These are phyloP conservation scores for Pleurotus eryngii DNA, from an alignment of 768 basidiomycete genomes.

Conservation along the genomic window DNA sequence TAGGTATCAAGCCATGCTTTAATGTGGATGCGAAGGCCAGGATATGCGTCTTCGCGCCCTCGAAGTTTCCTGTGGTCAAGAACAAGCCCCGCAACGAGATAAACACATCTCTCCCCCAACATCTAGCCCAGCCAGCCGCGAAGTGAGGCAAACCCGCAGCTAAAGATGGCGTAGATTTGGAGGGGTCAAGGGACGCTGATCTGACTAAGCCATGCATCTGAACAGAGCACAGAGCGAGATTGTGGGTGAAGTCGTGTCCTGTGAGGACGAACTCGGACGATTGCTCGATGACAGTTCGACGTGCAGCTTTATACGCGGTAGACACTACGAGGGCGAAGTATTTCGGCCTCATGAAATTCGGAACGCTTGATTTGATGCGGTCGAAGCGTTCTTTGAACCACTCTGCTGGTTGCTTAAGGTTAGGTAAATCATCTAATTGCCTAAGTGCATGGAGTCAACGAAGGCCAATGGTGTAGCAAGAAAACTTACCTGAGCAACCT, in stretches of 20 bases:
- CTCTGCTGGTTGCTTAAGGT: slow-evolving; percentile 62
- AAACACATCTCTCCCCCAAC: slow-evolving; percentile 95
- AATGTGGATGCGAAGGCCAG: slow-evolving; percentile 88
- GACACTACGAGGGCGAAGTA: slow-evolving; percentile 93
- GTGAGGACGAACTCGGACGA: slow-evolving; percentile 81
- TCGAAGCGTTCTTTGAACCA: slow-evolving; percentile 94
- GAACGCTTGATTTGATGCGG: slow-evolving; percentile 65
- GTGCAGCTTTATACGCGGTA: slow-evolving; percentile 89
- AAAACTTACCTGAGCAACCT: slow-evolving; percentile 66
- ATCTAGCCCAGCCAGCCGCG: slow-evolving; percentile 87
- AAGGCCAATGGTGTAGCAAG: not conserved
- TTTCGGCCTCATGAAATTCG: slow-evolving; percentile 90
- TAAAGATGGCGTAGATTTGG: slow-evolving; percentile 67
- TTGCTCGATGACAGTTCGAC: slow-evolving; percentile 80
- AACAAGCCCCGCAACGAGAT: slow-evolving; percentile 93
- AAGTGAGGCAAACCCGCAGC: slow-evolving; percentile 98
- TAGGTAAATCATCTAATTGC: slow-evolving; percentile 60
- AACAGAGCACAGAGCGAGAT: slow-evolving; percentile 78
- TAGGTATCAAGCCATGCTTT: slow-evolving; percentile 96
- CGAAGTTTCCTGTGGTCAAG: slow-evolving; percentile 87
- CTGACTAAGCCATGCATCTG: slow-evolving; percentile 91
- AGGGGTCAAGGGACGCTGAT: slow-evolving; percentile 85
- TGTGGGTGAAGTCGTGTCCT: slow-evolving; percentile 88
- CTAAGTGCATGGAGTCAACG: slow-evolving; percentile 31
- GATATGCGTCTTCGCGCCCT: slow-evolving; percentile 85